Conservation (phyloP, 2,329 filamentous ascomycete species). For the Penicillium palitans region DNA sequence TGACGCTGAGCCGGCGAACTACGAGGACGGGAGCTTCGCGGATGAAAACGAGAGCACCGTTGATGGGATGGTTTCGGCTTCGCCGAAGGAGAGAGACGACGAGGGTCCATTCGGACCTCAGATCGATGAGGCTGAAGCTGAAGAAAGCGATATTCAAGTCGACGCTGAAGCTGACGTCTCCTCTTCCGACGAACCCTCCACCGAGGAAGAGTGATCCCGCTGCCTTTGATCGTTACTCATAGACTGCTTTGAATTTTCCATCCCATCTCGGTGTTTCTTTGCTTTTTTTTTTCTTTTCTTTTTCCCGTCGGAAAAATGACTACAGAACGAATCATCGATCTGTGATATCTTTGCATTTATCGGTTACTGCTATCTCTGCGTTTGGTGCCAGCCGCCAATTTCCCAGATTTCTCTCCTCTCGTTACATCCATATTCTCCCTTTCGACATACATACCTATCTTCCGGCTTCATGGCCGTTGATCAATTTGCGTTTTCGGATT, state of each 20-base stretch:
- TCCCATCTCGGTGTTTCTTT: constrained; percentile 7
- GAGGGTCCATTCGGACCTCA: constrained; percentile 37
- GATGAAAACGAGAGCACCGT: constrained; percentile 53
- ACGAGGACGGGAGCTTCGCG: constrained; percentile 46
- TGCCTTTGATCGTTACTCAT: not conserved
- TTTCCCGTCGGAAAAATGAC: not conserved
- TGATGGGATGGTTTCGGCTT: constrained; percentile 41
- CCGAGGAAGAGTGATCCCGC: constrained; percentile 10
- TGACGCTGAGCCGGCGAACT: constrained; percentile 56
- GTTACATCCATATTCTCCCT: constrained; percentile 12
- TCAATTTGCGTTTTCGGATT: constrained; percentile 26
- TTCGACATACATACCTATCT: constrained; percentile 19
- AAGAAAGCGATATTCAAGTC: not conserved
- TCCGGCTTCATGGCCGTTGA: constrained; percentile 21
- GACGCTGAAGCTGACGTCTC: constrained; percentile 9
- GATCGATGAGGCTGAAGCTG: constrained; percentile 18
- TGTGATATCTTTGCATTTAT: constrained; percentile 7
- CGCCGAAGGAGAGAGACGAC: constrained; percentile 31
- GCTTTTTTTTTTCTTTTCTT: not conserved
- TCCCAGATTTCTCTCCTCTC: constrained; percentile 5
- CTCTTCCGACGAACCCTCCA: constrained; percentile 8
- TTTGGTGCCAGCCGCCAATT: constrained; percentile 3
- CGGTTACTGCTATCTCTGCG: not conserved
- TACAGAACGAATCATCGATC: not conserved
- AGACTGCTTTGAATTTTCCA: constrained; percentile 5